Conservation (phyloP, 768 basidiomycete species). For the Kwoniella newhampshirensis region DNA sequence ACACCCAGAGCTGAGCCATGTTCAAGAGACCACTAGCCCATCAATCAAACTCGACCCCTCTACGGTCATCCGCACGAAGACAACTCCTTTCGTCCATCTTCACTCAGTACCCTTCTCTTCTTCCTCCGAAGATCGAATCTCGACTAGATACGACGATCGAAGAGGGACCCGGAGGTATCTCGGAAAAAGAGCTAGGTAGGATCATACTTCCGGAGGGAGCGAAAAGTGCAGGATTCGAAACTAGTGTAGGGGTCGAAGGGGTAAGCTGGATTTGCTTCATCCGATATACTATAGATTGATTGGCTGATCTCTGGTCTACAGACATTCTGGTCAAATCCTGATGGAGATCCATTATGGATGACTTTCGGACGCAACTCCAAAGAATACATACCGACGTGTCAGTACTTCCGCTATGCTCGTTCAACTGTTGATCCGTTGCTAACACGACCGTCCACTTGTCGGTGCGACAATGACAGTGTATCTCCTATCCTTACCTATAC, state of each 20-base stretch:
- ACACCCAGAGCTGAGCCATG: constrained; percentile 25
- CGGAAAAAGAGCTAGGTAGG: constrained; percentile 38
- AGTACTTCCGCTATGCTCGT: constrained; percentile 12
- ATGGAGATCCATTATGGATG: constrained; percentile 49
- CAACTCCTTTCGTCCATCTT: constrained; percentile 40
- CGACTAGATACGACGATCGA: no score
- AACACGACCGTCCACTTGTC: no score
- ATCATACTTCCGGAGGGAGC: constrained; percentile 46
- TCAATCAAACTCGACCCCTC: constrained; percentile 45
- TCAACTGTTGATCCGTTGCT: no score
- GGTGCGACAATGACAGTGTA: no score
- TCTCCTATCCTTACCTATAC: constrained; percentile 23
- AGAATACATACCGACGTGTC: constrained; percentile 48
- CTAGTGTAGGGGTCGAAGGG: constrained; percentile 41
- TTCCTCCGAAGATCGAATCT: not conserved
- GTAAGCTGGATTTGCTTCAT: constrained; percentile 22
- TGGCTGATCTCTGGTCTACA: not conserved
- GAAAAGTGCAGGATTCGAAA: constrained; percentile 34
- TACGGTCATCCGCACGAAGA: constrained; percentile 45
- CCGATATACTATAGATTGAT: not conserved
- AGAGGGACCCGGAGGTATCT: constrained; percentile 3
- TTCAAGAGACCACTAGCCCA: constrained; percentile 50
- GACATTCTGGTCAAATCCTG: constrained; percentile 33
- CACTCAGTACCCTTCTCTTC: constrained; percentile 35
- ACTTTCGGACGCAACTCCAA: constrained; percentile 45